Base-by-base conservation (phyloP, 2,329 filamentous ascomycete species). In the Knoxdaviesia proteae region DNA sequence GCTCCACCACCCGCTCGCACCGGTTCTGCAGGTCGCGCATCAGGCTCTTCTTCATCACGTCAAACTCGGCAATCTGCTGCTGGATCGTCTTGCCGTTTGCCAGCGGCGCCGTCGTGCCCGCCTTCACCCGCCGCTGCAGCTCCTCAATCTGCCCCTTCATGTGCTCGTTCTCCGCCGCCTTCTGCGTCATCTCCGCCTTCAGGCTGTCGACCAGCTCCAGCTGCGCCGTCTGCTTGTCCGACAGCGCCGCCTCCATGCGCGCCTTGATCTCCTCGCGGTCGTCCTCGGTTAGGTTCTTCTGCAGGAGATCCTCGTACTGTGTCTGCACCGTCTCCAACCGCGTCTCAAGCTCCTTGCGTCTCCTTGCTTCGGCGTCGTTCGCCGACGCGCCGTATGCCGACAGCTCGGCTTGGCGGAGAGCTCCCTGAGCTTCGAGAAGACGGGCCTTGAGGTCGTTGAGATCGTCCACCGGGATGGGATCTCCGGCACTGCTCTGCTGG, bases 1-100 rank as follows among this genome's bases (percentile, higher is more conserved):
- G 76, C 67, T 98, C 90, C 11, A 98, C 90, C 34, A 98, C 87
- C 50, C 90, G 80, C 66, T 98, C 90, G 61, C 90, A 98, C 47
- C 90, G 80, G 67, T 98, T 96, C 62, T 98, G 90, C 50, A 98
- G 67, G 61, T 98, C 90, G 45, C 90, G 83, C 90, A 98, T 98
- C 51, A 98, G 69, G 50, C 83, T 93, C 74, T 98, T 98, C 77
- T 98, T 98, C 87, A 98, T 98, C 46, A 84, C 82, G 60, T 98
- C 90, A 53, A 98, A 98, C 58, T 98, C 90, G 45, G 88, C 84
- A 60, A 98, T 93, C 63, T 96, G 90, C 64, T 98, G 88, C 58
- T 93, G 86, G 38, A 96, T 75, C 8, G 84, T 92, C 70, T 94
- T 94, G 68, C 81, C 81, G 53, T 83, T 84, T 44, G 74, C 64